phyloP scores from a whole-genome alignment of 208 protist genomes.

The Sergeia podlipaevii region DNA sequence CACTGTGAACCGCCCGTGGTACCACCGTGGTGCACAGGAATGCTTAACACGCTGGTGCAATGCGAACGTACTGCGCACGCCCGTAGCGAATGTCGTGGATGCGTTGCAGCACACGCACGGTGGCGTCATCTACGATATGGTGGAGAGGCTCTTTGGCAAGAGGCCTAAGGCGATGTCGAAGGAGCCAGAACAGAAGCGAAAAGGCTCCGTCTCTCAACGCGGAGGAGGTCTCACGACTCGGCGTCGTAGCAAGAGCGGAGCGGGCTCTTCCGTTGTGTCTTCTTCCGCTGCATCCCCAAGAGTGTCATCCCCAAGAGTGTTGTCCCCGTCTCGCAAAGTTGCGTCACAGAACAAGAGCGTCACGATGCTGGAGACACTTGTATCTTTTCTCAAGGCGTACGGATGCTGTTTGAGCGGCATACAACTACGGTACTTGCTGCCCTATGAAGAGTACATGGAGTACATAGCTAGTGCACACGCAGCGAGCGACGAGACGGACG shows the following conservation, averaged over 20 bases:
- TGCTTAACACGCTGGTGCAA: slow-evolving; percentile 77
- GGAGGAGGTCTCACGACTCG: not conserved
- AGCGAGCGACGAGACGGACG: not conserved
- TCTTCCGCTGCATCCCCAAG: not conserved
- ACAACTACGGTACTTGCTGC: slow-evolving; percentile 68
- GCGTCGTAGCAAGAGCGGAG: not conserved
- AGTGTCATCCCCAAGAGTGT: too few species aligned
- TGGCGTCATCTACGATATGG: slow-evolving; percentile 59
- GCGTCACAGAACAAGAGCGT: slow-evolving; percentile 15
- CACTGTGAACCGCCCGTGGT: slow-evolving; percentile 5
- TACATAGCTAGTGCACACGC: slow-evolving; percentile 5
- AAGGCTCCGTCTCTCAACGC: not conserved
- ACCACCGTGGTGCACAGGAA: slow-evolving; percentile 14
- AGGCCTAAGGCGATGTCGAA: slow-evolving; percentile 13
- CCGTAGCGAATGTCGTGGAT: slow-evolving; percentile 52
- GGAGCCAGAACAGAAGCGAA: too few species aligned
- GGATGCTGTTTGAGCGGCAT: slow-evolving; percentile 80
- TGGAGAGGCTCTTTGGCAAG: slow-evolving; percentile 57
- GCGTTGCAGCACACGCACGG: slow-evolving; percentile 55
- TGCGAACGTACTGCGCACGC: slow-evolving; percentile 53
- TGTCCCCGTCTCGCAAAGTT: too few species aligned
- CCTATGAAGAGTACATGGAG: slow-evolving; percentile 71
- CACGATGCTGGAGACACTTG: slow-evolving; percentile 43
- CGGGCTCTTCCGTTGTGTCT: not conserved
- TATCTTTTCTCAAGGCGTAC: slow-evolving; percentile 61